Percentiles rank a stretch among this genome's conserved stretches.
These are phyloP conservation scores for Septoria linicola DNA, from an alignment of 2,329 filamentous ascomycete genomes.

Conservation along the genomic window DNA sequence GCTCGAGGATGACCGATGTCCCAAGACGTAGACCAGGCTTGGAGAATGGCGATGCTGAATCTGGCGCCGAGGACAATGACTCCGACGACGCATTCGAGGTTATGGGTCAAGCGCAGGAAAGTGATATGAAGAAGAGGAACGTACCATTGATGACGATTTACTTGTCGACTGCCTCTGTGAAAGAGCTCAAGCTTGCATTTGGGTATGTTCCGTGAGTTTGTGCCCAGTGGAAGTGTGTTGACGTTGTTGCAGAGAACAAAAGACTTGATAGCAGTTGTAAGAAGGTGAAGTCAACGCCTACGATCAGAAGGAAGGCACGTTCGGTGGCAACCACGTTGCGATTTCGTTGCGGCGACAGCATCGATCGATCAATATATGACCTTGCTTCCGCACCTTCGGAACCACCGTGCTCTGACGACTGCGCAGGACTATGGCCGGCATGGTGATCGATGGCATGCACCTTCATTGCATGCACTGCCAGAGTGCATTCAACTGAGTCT, in stretches of 20 bases:
- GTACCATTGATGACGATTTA: conserved; percentile 61
- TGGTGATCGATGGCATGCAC: too few relatives aligned
- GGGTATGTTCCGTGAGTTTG: conserved; percentile 36
- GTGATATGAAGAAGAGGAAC: conserved; percentile 50
- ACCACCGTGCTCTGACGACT: too few relatives aligned
- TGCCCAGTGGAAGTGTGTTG: conserved; percentile 1
- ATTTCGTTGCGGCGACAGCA: too few relatives aligned
- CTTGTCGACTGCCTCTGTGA: conserved; percentile 55
- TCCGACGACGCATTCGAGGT: conserved; percentile 34
- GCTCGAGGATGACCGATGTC: conserved; percentile 29
- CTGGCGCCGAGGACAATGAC: conserved; percentile 21
- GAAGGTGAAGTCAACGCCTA: conserved; percentile 7
- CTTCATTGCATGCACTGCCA: too few relatives aligned
- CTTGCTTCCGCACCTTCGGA: too few relatives aligned
- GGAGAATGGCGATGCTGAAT: not conserved
- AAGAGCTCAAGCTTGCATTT: conserved; percentile 54
- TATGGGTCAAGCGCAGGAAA: conserved; percentile 40
- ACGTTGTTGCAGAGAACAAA: conserved; percentile 17
- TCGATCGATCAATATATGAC: too few relatives aligned
- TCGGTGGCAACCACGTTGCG: not conserved
- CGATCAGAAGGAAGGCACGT: not conserved
- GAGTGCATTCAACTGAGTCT: too few relatives aligned
- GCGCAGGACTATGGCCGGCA: too few relatives aligned
- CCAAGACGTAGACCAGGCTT: conserved; percentile 19
- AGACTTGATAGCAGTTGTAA: too few relatives aligned